Evolutionary conservation across 768 basidiomycete species (phyloP).

Genomic region (Xerocomellus chrysenteron): DNA sequence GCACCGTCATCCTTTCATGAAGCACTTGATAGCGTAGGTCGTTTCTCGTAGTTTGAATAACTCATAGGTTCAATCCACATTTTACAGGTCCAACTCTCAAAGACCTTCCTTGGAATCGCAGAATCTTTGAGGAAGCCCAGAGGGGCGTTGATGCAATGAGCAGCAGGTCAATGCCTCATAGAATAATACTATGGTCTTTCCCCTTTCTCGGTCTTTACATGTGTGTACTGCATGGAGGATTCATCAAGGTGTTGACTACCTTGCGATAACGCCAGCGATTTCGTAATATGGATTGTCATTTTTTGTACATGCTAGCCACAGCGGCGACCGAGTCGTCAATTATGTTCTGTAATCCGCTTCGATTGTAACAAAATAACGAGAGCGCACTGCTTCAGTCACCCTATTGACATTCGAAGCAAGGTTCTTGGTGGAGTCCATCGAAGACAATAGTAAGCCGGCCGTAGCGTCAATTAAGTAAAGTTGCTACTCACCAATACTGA

Average conservation of each 20-base stretch:
- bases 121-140: constrained; percentile 54
- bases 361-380: too few species aligned
- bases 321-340: too few species aligned
- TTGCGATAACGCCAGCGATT: neutral
- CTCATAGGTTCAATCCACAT: neutral
- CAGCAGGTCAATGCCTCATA: neutral
- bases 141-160: constrained; percentile 42
- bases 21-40: constrained; percentile 49
- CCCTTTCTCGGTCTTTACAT: neutral
- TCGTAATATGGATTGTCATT: neutral
- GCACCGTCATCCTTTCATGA: constrained; percentile 46
- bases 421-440: too few species aligned
- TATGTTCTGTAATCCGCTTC: too few species aligned
- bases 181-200: neutral
- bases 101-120: constrained; percentile 56
- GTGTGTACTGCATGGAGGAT: neutral
- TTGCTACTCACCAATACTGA: too few species aligned
- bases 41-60: neutral
- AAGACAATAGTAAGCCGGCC: too few species aligned
- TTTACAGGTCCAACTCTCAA: constrained; percentile 47
- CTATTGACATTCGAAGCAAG: too few species aligned
- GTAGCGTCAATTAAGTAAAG: too few species aligned
- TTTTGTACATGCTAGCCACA: too few species aligned
- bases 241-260: neutral
- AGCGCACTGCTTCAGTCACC: too few species aligned